Percentiles rank a stretch among this genome's conserved stretches.
These are phyloP conservation scores for Piper longum DNA, from an alignment of 164 flowering plant species.

Conservation along the genomic window DNA sequence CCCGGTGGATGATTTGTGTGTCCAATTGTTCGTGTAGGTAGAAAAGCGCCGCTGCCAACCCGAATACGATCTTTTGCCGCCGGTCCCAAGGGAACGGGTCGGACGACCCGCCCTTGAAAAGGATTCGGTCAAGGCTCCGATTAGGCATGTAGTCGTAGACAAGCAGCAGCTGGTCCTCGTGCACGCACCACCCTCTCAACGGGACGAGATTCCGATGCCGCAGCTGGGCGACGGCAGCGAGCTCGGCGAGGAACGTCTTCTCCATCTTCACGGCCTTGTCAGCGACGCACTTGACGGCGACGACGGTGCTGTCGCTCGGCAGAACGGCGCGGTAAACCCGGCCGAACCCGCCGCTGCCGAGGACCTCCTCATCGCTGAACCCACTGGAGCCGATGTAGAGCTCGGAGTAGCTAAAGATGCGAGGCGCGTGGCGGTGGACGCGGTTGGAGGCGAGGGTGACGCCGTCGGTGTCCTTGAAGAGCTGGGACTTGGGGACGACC, in stretches of 20 bases:
- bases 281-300: conserved; percentile 77
- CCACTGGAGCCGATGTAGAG: conserved; percentile 85
- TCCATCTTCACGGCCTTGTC: conserved; percentile 65
- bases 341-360: conserved; percentile 94
- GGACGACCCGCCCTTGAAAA: conserved; percentile 23
- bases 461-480: conserved; percentile 37
- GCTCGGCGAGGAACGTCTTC: conserved; percentile 78
- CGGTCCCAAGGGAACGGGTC: conserved; percentile 41
- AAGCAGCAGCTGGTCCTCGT: conserved; percentile 53
- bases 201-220: conserved; percentile 59
- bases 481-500: conserved; percentile 9
- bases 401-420: conserved; percentile 75
- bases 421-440: not conserved
- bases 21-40: conserved; percentile 90
- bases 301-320: conserved; percentile 81
- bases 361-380: conserved; percentile 45
- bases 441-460: not conserved
- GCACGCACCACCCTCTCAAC: conserved; percentile 59
- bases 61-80: conserved; percentile 9
- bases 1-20: conserved; percentile 85
- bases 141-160: conserved; percentile 97
- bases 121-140: conserved; percentile 70
- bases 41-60: conserved; percentile 49
- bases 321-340: conserved; percentile 63
- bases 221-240: conserved; percentile 76